Evolutionary conservation across 148 eudicot genomes (phyloP).

Genomic region (Cornus suecica): DNA sequence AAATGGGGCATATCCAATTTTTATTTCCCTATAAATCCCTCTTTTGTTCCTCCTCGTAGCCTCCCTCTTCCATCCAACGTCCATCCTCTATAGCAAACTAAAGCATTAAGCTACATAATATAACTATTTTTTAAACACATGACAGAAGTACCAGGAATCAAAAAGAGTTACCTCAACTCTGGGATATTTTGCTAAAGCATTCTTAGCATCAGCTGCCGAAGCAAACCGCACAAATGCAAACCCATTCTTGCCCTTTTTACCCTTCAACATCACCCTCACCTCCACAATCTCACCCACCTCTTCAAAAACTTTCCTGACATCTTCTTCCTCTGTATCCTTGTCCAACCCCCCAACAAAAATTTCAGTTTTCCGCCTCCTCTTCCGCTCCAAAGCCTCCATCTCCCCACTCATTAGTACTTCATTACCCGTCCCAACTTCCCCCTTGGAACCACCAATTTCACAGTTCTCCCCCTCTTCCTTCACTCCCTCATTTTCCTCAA

Average conservation of each 20-base stretch:
- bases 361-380: constrained; percentile 53
- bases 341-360: constrained; percentile 65
- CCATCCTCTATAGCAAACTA: no score
- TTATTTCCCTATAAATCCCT: no score
- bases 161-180: constrained; percentile 48
- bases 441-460: constrained; percentile 20
- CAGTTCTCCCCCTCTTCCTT: constrained; percentile 20
- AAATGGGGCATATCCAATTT: no score
- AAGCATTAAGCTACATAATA: neutral
- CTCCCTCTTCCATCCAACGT: no score
- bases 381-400: constrained; percentile 58
- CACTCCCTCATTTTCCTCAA: constrained; percentile 17
- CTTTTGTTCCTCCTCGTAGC: no score
- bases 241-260: constrained; percentile 40
- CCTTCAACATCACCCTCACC: constrained; percentile 39
- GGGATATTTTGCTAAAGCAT: constrained; percentile 45
- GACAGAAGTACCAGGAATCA: neutral
- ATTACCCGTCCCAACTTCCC: constrained; percentile 18
- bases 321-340: constrained; percentile 53
- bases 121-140: neutral
- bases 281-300: constrained; percentile 51
- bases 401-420: constrained; percentile 41
- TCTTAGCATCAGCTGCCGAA: constrained; percentile 56
- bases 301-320: constrained; percentile 52
- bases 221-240: constrained; percentile 60